phyloP scores from a whole-genome alignment of 164 flowering plant species.

The Stephania japonica region DNA sequence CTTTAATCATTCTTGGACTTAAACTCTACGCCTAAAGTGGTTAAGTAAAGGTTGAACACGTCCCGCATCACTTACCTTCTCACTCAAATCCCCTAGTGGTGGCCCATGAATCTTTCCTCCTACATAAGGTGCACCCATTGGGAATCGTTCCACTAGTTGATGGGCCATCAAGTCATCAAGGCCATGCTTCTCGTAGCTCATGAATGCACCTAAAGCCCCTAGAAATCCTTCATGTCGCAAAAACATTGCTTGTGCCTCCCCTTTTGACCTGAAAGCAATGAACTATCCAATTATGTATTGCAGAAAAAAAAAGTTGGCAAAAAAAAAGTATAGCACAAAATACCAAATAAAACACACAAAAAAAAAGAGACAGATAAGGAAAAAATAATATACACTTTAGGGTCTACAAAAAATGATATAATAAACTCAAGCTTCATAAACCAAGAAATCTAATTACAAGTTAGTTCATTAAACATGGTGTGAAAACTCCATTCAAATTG shows the following conservation, averaged over 20 bases:
- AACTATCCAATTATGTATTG: neutral
- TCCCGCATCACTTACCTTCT: constrained; percentile 55
- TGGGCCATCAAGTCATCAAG: constrained; percentile 95
- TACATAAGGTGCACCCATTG: constrained; percentile 94
- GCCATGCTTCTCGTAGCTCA: constrained; percentile 98
- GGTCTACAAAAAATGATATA: neutral
- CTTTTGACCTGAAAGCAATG: constrained; percentile 65
- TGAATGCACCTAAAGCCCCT: constrained; percentile 97
- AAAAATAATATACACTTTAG: no score
- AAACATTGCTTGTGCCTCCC: constrained; percentile 89
- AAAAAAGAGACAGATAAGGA: neutral
- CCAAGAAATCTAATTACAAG: neutral
- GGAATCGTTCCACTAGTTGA: constrained; percentile 97
- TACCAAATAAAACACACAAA: neutral
- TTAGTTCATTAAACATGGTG: neutral
- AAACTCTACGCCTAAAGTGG: no score
- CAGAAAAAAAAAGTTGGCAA: constrained; percentile 1
- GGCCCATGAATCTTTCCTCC: constrained; percentile 96
- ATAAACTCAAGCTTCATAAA: neutral
- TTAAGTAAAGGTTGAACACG: no score
- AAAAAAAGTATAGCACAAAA: neutral
- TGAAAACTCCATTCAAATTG: neutral
- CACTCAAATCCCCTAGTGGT: constrained; percentile 83
- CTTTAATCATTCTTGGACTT: no score
- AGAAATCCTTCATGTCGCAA: constrained; percentile 95